These are phyloP conservation scores for Trichoderma gamsii DNA, from an alignment of 495 filamentous ascomycete genomes.

Conservation along the genomic window DNA sequence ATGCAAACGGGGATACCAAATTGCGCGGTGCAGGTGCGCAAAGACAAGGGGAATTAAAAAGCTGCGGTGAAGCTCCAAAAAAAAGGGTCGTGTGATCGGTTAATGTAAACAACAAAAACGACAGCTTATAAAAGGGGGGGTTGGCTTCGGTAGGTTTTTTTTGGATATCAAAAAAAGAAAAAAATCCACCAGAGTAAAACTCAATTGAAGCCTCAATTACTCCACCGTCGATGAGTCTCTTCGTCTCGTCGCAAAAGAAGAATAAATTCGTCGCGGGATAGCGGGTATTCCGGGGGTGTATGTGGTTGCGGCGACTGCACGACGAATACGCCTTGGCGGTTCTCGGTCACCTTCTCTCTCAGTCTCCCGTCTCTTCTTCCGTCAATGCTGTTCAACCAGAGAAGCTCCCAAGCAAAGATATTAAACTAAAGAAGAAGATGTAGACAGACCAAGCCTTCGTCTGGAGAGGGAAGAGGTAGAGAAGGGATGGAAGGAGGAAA, in stretches of 20 bases:
- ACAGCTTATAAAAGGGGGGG: constrained; percentile 14
- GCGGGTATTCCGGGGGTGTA: background rate
- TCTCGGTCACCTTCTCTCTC: background rate
- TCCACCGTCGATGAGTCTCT: background rate
- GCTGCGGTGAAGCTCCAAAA: constrained; percentile 13
- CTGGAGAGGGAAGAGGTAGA: constrained; percentile 15
- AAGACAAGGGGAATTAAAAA: background rate
- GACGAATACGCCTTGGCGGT: background rate
- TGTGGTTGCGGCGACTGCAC: background rate
- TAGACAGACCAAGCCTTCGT: constrained; percentile 5
- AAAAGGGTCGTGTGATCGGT: constrained; percentile 14
- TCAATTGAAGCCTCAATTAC: background rate
- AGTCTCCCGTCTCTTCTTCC: background rate
- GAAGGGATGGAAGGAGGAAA: constrained; percentile 16
- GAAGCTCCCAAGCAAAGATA: constrained; percentile 1
- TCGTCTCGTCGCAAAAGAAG: background rate
- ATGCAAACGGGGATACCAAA: background rate
- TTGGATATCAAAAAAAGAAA: background rate
- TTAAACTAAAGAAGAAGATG: background rate
- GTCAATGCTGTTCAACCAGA: background rate
- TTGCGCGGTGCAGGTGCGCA: background rate
- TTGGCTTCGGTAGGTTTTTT: background rate
- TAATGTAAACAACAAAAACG: constrained; percentile 19
- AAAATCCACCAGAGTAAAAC: background rate
- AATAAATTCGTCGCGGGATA: background rate